Percentiles rank a stretch among this genome's conserved stretches.
phyloP scores from a whole-genome alignment of 2,329 filamentous ascomycete species.

The Sporothrix variecibatus region DNA sequence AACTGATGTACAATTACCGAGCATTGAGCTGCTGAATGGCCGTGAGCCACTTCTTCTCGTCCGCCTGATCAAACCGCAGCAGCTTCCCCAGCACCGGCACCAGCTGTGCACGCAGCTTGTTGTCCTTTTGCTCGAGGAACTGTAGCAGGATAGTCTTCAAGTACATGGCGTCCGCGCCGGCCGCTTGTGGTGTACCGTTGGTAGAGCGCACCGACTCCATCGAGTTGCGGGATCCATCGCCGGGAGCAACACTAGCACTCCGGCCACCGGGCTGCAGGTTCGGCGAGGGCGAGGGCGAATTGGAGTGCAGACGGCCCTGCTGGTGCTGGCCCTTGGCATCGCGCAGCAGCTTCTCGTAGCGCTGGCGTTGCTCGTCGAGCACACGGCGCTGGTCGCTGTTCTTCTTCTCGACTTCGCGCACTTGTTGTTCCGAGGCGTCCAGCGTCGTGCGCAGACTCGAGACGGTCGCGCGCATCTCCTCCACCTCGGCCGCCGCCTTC shows the following conservation, averaged over 20 bases:
- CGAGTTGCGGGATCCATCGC: conserved; percentile 45
- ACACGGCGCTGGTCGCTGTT: conserved; percentile 72
- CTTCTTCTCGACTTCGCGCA: conserved; percentile 78
- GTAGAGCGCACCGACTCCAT: conserved; percentile 49
- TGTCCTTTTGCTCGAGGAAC: conserved; percentile 79
- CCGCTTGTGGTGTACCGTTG: conserved; percentile 30
- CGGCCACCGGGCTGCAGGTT: neutral
- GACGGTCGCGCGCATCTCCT: conserved; percentile 76
- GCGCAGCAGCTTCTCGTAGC: conserved; percentile 78
- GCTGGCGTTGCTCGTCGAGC: conserved; percentile 74
- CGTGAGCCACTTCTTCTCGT: conserved; percentile 84
- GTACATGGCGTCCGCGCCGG: conserved; percentile 59
- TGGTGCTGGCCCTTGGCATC: conserved; percentile 59
- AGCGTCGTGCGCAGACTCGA: conserved; percentile 75
- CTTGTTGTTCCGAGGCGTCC: conserved; percentile 84
- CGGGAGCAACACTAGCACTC: conserved; percentile 28
- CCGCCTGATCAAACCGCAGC: conserved; percentile 72
- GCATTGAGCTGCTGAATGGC: conserved; percentile 60
- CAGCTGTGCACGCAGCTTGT: conserved; percentile 71
- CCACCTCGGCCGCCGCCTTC: conserved; percentile 70
- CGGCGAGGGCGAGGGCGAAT: conserved; percentile 9
- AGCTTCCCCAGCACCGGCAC: conserved; percentile 77
- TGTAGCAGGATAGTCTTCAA: conserved; percentile 80
- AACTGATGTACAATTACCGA: conserved; percentile 1
- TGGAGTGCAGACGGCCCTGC: conserved; percentile 40